A percentile compares a stretch with the other conserved stretches of the same genome.
phyloP scores from a whole-genome alignment of 73 alveolate genomes.

The Tetrahymena borealis region DNA sequence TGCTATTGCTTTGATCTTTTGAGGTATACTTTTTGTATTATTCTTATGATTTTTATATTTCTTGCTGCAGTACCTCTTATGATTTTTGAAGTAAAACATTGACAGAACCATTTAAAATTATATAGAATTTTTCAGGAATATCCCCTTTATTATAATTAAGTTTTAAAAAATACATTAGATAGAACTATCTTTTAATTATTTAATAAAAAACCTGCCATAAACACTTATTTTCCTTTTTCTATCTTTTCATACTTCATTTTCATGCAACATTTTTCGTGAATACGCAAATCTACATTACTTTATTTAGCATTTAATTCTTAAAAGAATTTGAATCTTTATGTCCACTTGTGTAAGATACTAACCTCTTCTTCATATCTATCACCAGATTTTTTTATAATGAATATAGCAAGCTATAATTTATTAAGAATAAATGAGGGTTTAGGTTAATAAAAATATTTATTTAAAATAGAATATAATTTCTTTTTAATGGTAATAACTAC shows the following conservation, averaged over 20 bases:
- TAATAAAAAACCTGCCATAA: not conserved
- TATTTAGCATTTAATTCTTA: not conserved
- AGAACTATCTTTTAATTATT: not conserved
- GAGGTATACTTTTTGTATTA: not conserved
- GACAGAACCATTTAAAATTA: not conserved
- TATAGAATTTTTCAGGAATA: not conserved
- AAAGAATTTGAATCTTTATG: not conserved
- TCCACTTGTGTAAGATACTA: not conserved
- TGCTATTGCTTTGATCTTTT: not conserved
- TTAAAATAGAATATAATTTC: no score
- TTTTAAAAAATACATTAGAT: not conserved
- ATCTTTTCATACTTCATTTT: not conserved
- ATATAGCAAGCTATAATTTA: not conserved
- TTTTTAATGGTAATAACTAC: no score
- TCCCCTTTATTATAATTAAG: not conserved
- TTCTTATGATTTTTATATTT: not conserved
- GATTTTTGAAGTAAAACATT: not conserved
- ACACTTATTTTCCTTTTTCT: not conserved
- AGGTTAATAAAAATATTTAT: no score
- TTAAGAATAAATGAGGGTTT: not conserved
- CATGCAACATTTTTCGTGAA: not conserved
- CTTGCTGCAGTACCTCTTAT: not conserved
- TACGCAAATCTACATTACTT: not conserved
- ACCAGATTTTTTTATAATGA: not conserved
- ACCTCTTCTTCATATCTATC: slow-evolving; percentile 3